Percentiles rank a stretch among this genome's conserved stretches.
Evolutionary conservation across 2,329 filamentous ascomycete species (phyloP).

Genomic region (Colletotrichum siamense): DNA sequence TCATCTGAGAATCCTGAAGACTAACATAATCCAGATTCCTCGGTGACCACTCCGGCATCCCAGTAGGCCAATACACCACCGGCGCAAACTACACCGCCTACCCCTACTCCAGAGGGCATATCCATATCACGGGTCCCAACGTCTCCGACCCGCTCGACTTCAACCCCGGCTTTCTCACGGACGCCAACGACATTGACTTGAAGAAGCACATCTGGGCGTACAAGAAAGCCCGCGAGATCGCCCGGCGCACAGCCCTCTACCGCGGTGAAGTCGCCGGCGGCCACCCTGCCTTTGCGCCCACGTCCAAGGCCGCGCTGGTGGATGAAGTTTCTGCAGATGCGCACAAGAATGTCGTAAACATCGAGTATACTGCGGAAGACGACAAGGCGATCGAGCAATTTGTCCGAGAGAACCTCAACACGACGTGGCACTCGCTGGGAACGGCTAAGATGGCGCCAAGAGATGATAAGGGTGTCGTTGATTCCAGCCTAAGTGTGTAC

Average conservation of each 20-base stretch:
- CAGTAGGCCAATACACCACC: constrained; percentile 53
- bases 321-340: constrained; percentile 52
- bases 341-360: constrained; percentile 37
- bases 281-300: constrained; percentile 49
- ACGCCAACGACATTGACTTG: constrained; percentile 57
- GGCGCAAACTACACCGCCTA: constrained; percentile 60
- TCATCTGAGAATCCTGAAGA: too few relatives aligned
- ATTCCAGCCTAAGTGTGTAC: constrained; percentile 45
- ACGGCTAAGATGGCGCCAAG: constrained; percentile 51
- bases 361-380: constrained; percentile 57
- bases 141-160: constrained; percentile 50
- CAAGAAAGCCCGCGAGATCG: constrained; percentile 69
- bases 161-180: constrained; percentile 55
- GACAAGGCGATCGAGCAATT: constrained; percentile 52
- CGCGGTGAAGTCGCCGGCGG: constrained; percentile 47
- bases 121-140: constrained; percentile 54
- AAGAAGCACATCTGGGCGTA: constrained; percentile 69
- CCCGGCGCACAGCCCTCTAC: constrained; percentile 61
- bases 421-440: constrained; percentile 52
- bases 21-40: constrained; percentile 22
- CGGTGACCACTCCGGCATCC: constrained; percentile 41
- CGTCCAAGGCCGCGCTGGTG: constrained; percentile 40
- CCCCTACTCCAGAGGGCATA: constrained; percentile 63
- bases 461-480: constrained; percentile 46
- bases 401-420: constrained; percentile 43